Base-by-base conservation (phyloP, 176 grass and related monocot species). In the Aegilops longissima region DNA sequence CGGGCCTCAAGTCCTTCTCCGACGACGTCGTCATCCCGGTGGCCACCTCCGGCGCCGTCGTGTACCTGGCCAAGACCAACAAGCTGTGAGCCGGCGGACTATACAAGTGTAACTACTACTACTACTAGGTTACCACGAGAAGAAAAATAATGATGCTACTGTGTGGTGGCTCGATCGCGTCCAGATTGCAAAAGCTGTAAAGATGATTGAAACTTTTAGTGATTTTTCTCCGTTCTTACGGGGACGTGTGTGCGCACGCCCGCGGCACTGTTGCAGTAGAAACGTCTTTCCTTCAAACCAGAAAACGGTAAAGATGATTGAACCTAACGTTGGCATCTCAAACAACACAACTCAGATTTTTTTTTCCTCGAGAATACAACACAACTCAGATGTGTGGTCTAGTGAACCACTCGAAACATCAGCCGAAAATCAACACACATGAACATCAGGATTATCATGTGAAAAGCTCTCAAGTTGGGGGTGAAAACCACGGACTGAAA, bases 21-120 rank as follows among this genome's bases (percentile, higher is more conserved):
- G 95, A 95, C 61, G 93, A 97, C 58, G 58, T 97, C 34, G 70
- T 95, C 78, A 84, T 97, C 78, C 93, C 95, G n/a, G n/a, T 4
- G 4, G 89, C 87, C 58, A 97, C 95, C 14, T 86, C 93, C 33
- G 82, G 64, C 56, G 88, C 95, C n/a, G 95, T 90, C 47, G 23
- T 93, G 1, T 73, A 73, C 51, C 89, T 97, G 56, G 82, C 85
- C 79, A 90, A 77, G 87, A 52, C 89, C 2, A 90, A 97, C 83
- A 93, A 86, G 85, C 79, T 97, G 59, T 97, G 66, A 94, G 9
- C 34, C 2, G 25, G 49, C 14, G 33, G 6, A 54, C 18, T 31
- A 12, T 4, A 44, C 10, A 12, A 18, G 13, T 44, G n/a, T 64
- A 1, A 20, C 34, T 23, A 11, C n/a, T 14, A 8, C 42, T 14